phyloP scores from a whole-genome alignment of 345 rosid genomes.

The Cardamine chenopodiifolia region DNA sequence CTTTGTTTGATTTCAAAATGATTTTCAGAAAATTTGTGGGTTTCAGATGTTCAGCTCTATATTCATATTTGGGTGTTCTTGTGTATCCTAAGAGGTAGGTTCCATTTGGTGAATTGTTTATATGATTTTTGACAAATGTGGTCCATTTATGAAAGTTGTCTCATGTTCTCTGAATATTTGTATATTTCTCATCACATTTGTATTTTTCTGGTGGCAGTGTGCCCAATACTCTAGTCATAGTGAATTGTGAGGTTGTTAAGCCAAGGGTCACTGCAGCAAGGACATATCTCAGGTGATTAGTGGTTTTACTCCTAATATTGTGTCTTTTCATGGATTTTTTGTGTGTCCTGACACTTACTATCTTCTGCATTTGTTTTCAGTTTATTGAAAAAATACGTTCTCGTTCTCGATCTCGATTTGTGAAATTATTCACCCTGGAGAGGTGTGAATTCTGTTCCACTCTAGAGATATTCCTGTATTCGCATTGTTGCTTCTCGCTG shows the following conservation, averaged over 20 bases:
- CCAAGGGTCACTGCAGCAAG: slow-evolving; percentile 85
- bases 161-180: not conserved
- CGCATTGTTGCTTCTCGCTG: not conserved
- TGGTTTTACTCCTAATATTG: not conserved
- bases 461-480: not conserved
- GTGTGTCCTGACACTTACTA: slow-evolving; percentile 16
- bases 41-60: slow-evolving; percentile 12
- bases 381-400: slow-evolving; percentile 97
- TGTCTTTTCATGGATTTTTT: not conserved
- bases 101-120: slow-evolving; percentile 9
- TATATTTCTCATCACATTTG: slow-evolving; percentile 4
- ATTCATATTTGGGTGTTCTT: slow-evolving; percentile 4
- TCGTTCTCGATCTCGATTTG: slow-evolving; percentile 94
- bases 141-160: slow-evolving; percentile 46
- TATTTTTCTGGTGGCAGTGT: slow-evolving; percentile 66
- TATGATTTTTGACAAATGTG: slow-evolving; percentile 57
- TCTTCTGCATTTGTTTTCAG: slow-evolving; percentile 47
- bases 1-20: not conserved
- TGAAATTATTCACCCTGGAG: slow-evolving; percentile 96
- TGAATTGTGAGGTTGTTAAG: slow-evolving; percentile 80
- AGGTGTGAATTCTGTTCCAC: slow-evolving; percentile 52
- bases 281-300: slow-evolving; percentile 69
- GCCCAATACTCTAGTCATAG: slow-evolving; percentile 81
- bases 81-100: slow-evolving; percentile 11
- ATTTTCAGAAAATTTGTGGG: not conserved